Base-by-base conservation (phyloP, 805 yeast genomes). In the Citeromyces matritensis region DNA sequence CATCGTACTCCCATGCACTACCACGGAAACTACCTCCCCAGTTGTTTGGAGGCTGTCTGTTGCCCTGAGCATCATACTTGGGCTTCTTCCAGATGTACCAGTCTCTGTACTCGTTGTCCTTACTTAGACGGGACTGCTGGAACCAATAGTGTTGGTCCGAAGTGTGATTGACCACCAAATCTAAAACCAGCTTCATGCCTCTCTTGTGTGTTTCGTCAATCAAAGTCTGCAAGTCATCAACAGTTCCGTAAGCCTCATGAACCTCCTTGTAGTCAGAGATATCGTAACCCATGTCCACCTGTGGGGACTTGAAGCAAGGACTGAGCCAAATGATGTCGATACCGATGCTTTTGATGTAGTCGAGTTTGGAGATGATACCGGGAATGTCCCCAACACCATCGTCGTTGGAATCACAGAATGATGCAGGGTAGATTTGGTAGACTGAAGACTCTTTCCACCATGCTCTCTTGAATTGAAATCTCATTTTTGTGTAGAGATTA, bases 281-380 rank as follows among this genome's bases (percentile, higher is more conserved):
- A 40, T 70, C 77, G 44, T 69, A 70, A 4, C 78, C 78, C 76
- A 70, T 69, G 44, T 70, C 77, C 32, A 60, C 65, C 44, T 65
- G 70, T 5, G 77, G 77, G 3, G 73, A 64, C 37, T 65, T 70
- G 49, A 58, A 69, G 54, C 65, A 63, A 13, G 77, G 77, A 15
- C 66, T 63, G 32, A 69, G 45, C 78, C 77, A 70, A 26, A 70
- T 50, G 10, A 64, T 60, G 35, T 66, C 72, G 11, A 57, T 55
- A 3, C 73, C 73, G 24, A 69, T 48, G 13, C 45, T 47, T 42
- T 65, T 60, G 45, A 70, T 44, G 45, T 70, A 66, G 45, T 65
- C 73, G 39, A 70, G 49, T 21, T 61, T 58, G 11, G 65, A 57
- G 37, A 64, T 53, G 35, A 70, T 63, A 13, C 77, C 78, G 15